Conservation (phyloP, 805 yeast genomes). For the Saturnispora halmiae region DNA sequence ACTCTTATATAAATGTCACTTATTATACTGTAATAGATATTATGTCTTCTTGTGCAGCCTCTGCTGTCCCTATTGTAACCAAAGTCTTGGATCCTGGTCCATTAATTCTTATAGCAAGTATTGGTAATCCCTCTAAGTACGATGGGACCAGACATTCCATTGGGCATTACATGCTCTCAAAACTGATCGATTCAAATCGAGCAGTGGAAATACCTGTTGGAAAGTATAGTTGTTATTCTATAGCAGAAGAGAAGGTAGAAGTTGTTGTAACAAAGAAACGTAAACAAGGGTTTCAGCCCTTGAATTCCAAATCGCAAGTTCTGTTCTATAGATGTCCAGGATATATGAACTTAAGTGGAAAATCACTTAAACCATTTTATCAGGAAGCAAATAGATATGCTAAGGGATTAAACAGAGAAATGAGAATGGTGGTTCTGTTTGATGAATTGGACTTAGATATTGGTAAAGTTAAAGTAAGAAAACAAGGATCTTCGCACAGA, state of each 20-base stretch:
- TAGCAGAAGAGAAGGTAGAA: constrained; percentile 1
- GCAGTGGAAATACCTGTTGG: constrained; percentile 1
- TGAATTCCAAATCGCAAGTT: constrained; percentile 7
- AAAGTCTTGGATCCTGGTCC: constrained; percentile 16
- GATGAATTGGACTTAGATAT: constrained; percentile 65
- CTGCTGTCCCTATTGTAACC: not conserved
- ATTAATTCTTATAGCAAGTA: constrained; percentile 36
- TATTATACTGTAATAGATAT: not conserved
- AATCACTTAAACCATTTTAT: constrained; percentile 31
- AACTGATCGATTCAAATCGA: constrained; percentile 2
- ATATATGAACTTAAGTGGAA: constrained; percentile 67
- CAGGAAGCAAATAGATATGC: constrained; percentile 28
- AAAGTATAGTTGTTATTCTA: not conserved
- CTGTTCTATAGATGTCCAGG: constrained; percentile 14
- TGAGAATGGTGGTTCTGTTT: constrained; percentile 52
- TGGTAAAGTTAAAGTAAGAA: constrained; percentile 59
- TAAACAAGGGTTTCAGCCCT: constrained; percentile 1
- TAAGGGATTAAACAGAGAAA: constrained; percentile 21
- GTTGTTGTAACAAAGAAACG: not conserved
- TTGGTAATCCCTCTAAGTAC: constrained; percentile 69
- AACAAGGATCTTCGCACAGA: constrained; percentile 51
- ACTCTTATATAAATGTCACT: not conserved
- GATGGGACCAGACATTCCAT: constrained; percentile 66
- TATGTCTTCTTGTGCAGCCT: not conserved
- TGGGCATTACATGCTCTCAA: constrained; percentile 51